Evolutionary conservation across 495 filamentous ascomycete species (phyloP).

Genomic region (Hypoxylon intermedium): DNA sequence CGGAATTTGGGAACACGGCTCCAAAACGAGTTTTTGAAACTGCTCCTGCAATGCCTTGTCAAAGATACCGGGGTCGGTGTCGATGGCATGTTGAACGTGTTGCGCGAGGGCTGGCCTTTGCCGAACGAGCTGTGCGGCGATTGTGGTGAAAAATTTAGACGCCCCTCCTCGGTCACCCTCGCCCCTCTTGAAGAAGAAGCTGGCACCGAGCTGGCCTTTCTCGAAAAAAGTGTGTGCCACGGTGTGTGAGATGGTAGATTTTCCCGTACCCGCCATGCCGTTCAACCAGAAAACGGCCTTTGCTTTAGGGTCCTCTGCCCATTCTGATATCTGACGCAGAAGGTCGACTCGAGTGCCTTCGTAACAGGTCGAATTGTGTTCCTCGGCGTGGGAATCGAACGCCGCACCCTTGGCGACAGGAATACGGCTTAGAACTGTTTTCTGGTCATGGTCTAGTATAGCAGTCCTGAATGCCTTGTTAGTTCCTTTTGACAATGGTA

Average conservation of each 20-base stretch:
- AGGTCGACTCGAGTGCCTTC: constrained; percentile 41
- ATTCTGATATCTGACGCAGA: constrained; percentile 26
- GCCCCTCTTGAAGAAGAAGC: constrained; percentile 63
- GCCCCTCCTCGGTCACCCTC: constrained; percentile 52
- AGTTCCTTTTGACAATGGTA: no score
- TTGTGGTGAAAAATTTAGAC: constrained; percentile 52
- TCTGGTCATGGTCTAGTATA: background rate
- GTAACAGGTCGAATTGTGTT: constrained; percentile 39
- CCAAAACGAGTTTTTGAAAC: constrained; percentile 57
- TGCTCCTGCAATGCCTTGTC: constrained; percentile 53
- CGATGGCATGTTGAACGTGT: constrained; percentile 47
- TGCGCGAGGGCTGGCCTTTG: constrained; percentile 37
- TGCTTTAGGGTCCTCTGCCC: constrained; percentile 14
- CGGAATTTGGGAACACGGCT: constrained; percentile 42
- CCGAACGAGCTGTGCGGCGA: constrained; percentile 51
- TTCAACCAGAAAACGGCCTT: constrained; percentile 51
- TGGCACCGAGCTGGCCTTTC: constrained; percentile 40
- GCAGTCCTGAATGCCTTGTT: no score
- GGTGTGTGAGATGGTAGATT: constrained; percentile 54
- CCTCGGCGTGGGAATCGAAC: constrained; percentile 42
- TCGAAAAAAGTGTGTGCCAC: constrained; percentile 39
- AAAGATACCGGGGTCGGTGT: constrained; percentile 44
- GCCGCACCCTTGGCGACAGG: constrained; percentile 29
- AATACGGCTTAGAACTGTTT: background rate
- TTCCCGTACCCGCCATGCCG: no score